Percentiles rank a stretch among this genome's conserved stretches.
These are phyloP conservation scores for Lentinula boryana DNA, from an alignment of 768 basidiomycete genomes.

Conservation along the genomic window DNA sequence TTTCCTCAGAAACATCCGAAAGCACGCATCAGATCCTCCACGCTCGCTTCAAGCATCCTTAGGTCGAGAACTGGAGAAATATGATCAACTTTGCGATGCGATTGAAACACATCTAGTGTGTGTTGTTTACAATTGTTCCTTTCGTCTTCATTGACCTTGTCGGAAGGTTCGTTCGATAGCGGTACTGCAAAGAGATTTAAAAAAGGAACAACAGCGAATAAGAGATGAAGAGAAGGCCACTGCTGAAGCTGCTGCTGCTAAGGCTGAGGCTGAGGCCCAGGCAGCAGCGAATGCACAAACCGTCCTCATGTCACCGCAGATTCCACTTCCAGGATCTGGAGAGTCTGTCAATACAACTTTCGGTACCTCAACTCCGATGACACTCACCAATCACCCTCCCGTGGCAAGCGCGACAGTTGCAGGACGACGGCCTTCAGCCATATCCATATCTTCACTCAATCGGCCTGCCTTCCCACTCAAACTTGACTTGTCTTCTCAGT, in stretches of 20 bases:
- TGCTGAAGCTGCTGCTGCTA: constrained; percentile 29
- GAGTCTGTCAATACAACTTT: neutral
- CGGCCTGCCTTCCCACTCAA: constrained; percentile 67
- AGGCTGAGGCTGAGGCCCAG: constrained; percentile 6
- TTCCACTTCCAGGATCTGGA: neutral
- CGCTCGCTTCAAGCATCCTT: constrained; percentile 58
- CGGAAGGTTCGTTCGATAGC: constrained; percentile 63
- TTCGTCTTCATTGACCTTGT: neutral
- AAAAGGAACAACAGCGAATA: constrained; percentile 48
- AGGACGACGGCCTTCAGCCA: constrained; percentile 64
- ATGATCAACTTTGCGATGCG: constrained; percentile 73
- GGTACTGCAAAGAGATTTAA: constrained; percentile 64
- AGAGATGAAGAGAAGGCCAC: constrained; percentile 36
- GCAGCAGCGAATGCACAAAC: constrained; percentile 18
- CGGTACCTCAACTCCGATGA: neutral
- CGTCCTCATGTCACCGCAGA: neutral
- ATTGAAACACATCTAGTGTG: constrained; percentile 69
- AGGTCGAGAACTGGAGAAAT: constrained; percentile 71
- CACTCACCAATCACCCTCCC: neutral
- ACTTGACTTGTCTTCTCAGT: constrained; percentile 72
- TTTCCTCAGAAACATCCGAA: constrained; percentile 45
- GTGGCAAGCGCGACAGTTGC: constrained; percentile 16
- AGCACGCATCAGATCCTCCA: constrained; percentile 56
- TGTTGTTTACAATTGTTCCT: constrained; percentile 16
- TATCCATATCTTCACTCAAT: constrained; percentile 76